Conservation (phyloP, 2,329 filamentous ascomycete species). For the Colletotrichum tanaceti region DNA sequence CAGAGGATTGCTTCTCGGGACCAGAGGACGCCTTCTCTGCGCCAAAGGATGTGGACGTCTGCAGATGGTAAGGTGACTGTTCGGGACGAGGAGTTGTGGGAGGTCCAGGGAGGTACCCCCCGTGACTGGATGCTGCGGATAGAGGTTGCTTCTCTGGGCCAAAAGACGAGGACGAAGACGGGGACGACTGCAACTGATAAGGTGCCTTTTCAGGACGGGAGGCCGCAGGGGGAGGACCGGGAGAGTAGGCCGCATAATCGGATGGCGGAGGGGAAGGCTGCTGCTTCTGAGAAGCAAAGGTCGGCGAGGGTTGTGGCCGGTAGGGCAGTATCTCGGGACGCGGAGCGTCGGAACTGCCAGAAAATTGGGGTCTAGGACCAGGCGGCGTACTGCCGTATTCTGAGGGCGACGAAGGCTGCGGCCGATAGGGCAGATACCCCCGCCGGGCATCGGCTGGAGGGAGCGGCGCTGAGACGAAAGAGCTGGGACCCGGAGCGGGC, state of each 20-base stretch:
- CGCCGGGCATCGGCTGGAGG: not conserved
- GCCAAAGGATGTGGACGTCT: no score
- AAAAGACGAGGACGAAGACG: not conserved
- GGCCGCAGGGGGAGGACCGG: not conserved
- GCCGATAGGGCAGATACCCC: not conserved
- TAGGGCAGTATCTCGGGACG: conserved; percentile 1
- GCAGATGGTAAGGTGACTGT: not conserved
- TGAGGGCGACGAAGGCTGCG: not conserved
- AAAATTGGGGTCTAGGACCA: not conserved
- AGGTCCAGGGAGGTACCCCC: conserved; percentile 3
- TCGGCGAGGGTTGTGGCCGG: conserved; percentile 4
- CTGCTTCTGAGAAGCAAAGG: not conserved
- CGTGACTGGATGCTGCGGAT: not conserved
- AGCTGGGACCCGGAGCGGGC: not conserved
- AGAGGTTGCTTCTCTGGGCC: not conserved
- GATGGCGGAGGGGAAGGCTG: not conserved
- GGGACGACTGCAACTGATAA: not conserved
- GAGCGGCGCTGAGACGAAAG: not conserved
- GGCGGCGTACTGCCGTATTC: not conserved
- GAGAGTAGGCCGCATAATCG: not conserved
- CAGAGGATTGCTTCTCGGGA: not conserved
- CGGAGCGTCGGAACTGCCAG: not conserved
- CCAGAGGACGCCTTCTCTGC: not conserved
- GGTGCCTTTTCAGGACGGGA: not conserved
- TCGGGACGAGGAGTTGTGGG: not conserved